Conservation (phyloP, 106 monocot genomes). For the Platanthera guangdongensis region DNA sequence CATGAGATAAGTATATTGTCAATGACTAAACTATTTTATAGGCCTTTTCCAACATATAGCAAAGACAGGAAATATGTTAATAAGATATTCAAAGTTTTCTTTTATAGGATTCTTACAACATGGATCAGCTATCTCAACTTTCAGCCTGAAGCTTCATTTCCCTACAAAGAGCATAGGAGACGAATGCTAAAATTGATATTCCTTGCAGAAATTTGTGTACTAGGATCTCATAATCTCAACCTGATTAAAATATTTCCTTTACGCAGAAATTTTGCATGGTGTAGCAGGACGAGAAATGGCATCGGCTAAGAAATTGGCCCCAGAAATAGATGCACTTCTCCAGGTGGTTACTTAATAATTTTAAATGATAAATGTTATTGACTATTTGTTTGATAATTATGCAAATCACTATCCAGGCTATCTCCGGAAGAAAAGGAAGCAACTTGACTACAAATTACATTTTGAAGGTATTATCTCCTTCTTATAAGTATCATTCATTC, state of each 20-base stretch:
- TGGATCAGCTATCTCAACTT: background rate
- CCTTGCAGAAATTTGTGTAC: background rate
- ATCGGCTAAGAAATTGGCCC: slow-evolving; percentile 24
- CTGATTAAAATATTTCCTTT: background rate
- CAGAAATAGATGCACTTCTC: slow-evolving; percentile 21
- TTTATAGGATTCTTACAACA: background rate
- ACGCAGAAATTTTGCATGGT: slow-evolving; percentile 26
- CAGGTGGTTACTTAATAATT: slow-evolving; percentile 16
- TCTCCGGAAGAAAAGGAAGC: slow-evolving; percentile 18
- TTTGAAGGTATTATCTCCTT: slow-evolving; percentile 25
- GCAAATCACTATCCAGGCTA: slow-evolving; percentile 12
- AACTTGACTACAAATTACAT: slow-evolving; percentile 37
- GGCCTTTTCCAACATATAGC: background rate
- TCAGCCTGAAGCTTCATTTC: background rate
- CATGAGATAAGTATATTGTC: too few species aligned
- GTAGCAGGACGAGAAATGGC: slow-evolving; percentile 11
- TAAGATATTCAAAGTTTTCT: background rate
- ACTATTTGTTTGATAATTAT: background rate
- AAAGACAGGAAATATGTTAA: background rate
- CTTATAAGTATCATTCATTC: background rate
- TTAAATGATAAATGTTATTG: background rate
- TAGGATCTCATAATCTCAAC: background rate
- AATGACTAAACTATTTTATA: too few species aligned
- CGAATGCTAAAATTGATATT: too few species aligned
- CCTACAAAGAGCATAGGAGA: too few species aligned